Percentiles rank a stretch among this genome's conserved stretches.
Evolutionary conservation across 176 grass and related monocot genomes (phyloP).

Genomic region (Raddia distichophylla): DNA sequence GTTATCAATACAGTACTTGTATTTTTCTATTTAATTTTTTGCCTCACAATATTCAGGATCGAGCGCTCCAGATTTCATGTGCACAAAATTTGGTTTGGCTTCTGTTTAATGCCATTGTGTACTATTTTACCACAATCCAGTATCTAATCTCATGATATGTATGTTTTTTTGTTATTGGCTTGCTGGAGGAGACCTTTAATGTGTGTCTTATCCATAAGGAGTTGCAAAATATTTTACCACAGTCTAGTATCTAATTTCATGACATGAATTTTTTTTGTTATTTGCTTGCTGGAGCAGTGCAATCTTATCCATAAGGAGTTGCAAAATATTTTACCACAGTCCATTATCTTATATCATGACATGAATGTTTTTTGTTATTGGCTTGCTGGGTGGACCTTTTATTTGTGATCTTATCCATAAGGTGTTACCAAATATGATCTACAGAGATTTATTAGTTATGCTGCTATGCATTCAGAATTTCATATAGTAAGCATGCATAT

Average conservation of each 20-base stretch:
- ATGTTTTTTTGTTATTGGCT: constrained; percentile 1
- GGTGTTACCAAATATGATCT: background rate
- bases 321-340: constrained; percentile 8
- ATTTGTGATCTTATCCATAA: background rate
- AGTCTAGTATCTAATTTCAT: too few relatives aligned
- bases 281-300: background rate
- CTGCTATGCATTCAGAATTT: constrained; percentile 9
- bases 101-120: background rate
- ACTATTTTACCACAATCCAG: background rate
- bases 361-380: background rate
- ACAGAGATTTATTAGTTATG: constrained; percentile 26
- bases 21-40: constrained; percentile 4
- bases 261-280: too few relatives aligned
- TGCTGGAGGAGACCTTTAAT: constrained; percentile 1
- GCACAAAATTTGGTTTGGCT: constrained; percentile 2
- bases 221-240: too few relatives aligned
- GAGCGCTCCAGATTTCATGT: background rate
- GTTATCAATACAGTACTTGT: constrained; percentile 4
- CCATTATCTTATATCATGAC: constrained; percentile 1
- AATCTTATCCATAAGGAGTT: background rate
- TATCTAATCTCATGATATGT: background rate
- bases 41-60: constrained; percentile 13
- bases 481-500: background rate
- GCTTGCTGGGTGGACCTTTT: constrained; percentile 7
- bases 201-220: background rate